phyloP scores from a whole-genome alignment of 768 basidiomycete genomes.

The Suillus plorans region DNA sequence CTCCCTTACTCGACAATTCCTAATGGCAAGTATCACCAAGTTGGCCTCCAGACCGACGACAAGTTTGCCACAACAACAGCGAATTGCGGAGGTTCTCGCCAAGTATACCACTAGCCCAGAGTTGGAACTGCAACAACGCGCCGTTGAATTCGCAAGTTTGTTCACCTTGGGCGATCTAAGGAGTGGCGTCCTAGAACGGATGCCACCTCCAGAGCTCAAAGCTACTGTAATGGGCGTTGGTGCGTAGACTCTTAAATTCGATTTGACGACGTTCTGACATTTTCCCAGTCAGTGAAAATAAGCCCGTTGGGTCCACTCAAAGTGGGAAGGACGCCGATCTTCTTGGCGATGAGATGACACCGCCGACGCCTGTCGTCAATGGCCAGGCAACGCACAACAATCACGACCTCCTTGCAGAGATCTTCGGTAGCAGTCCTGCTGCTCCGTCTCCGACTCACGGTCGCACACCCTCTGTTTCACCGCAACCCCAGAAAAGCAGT shows the following conservation, averaged over 20 bases:
- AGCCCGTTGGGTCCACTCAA: constrained; percentile 90
- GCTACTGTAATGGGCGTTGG: constrained; percentile 95
- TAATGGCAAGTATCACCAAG: constrained; percentile 87
- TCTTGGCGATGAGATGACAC: constrained; percentile 70
- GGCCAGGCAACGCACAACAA: constrained; percentile 56
- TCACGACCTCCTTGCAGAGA: constrained; percentile 88
- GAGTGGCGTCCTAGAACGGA: constrained; percentile 89
- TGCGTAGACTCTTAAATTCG: constrained; percentile 34
- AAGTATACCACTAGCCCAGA: constrained; percentile 86
- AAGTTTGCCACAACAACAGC: constrained; percentile 64
- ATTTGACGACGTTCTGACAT: constrained; percentile 1
- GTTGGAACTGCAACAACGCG: constrained; percentile 92
- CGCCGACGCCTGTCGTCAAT: constrained; percentile 42
- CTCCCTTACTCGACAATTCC: constrained; percentile 87
- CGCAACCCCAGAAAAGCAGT: constrained; percentile 52
- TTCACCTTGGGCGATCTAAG: constrained; percentile 75
- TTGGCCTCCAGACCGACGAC: constrained; percentile 80
- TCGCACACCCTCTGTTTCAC: constrained; percentile 40
- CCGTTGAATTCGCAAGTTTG: constrained; percentile 90
- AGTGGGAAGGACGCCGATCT: constrained; percentile 81
- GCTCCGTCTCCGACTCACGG: constrained; percentile 26
- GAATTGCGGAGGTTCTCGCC: constrained; percentile 76
- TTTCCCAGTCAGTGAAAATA: constrained; percentile 84
- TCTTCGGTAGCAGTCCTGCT: constrained; percentile 66
- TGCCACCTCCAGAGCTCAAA: constrained; percentile 98